Evolutionary conservation across 176 grass and related monocot genomes (phyloP).

Genomic region (Canna indica): DNA sequence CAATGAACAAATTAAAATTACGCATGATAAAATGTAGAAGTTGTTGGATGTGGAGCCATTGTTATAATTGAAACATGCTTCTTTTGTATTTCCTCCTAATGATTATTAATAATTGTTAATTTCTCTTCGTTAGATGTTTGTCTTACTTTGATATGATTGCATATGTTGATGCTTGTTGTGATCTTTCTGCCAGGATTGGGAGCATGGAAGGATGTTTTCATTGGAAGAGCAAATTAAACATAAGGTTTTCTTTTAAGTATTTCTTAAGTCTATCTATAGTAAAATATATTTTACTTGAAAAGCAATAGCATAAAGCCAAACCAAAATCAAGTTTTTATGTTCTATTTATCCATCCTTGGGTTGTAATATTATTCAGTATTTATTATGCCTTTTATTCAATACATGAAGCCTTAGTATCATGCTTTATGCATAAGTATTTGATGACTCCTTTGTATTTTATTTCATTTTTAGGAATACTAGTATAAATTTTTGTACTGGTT

Average conservation of each 20-base stretch:
- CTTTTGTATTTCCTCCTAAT: background rate
- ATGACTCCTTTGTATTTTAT: background rate
- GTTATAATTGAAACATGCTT: background rate
- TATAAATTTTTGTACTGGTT: background rate
- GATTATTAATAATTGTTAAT: background rate
- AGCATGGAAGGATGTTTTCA: constrained; percentile 58
- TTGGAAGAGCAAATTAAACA: constrained; percentile 79
- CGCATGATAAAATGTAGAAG: background rate
- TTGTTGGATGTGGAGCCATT: background rate
- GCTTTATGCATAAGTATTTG: background rate
- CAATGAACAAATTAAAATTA: too few relatives aligned
- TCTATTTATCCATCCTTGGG: background rate
- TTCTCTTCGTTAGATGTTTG: background rate
- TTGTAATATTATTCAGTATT: background rate
- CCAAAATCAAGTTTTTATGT: background rate
- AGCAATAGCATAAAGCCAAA: background rate
- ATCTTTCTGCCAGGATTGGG: constrained; percentile 32
- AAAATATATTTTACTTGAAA: constrained; percentile 12
- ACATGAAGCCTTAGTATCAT: background rate
- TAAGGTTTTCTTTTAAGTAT: constrained; percentile 35
- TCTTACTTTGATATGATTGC: background rate
- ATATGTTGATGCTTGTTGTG: background rate
- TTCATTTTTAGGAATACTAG: background rate
- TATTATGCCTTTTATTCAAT: background rate
- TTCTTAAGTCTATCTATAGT: constrained; percentile 1